Evolutionary conservation across 2,329 filamentous ascomycete species (phyloP).

Genomic region (Dothistroma septosporum): DNA sequence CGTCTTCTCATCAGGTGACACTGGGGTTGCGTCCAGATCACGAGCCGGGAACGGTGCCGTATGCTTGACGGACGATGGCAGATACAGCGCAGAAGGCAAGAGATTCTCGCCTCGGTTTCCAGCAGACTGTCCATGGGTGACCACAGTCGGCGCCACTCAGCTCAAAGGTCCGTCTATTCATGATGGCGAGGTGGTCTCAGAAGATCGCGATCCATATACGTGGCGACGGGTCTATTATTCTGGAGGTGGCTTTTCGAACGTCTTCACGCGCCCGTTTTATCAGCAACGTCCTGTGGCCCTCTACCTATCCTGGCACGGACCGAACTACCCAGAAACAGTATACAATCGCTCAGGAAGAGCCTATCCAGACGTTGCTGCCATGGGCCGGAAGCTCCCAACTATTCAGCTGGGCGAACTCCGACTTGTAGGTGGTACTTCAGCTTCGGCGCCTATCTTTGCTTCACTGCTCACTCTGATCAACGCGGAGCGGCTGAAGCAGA

Average conservation of each 20-base stretch:
- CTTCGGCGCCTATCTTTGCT: constrained; percentile 47
- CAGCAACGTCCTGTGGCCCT: constrained; percentile 25
- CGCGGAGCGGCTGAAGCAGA: constrained; percentile 31
- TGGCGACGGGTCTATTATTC: constrained; percentile 36
- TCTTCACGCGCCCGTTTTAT: constrained; percentile 31
- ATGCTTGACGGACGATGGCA: constrained; percentile 32
- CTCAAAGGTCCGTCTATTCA: constrained; percentile 38
- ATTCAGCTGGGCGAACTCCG: constrained; percentile 37
- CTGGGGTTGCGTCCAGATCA: constrained; percentile 44
- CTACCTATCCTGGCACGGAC: constrained; percentile 32
- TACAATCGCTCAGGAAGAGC: constrained; percentile 49
- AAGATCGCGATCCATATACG: constrained; percentile 8
- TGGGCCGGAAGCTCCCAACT: constrained; percentile 20
- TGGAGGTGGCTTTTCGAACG: constrained; percentile 43
- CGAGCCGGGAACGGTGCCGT: constrained; percentile 24
- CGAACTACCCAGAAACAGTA: constrained; percentile 38
- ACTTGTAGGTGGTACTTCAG: constrained; percentile 48
- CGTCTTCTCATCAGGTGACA: constrained; percentile 59
- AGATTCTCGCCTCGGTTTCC: constrained; percentile 44
- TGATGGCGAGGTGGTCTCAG: constrained; percentile 32
- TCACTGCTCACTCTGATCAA: constrained; percentile 45
- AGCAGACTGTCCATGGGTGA: constrained; percentile 48
- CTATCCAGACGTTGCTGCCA: constrained; percentile 42
- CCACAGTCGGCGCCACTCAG: constrained; percentile 46
- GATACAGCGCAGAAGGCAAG: constrained; percentile 41